Conservation (phyloP, 73 alveolate species). For the Paramecium pentaurelia region DNA sequence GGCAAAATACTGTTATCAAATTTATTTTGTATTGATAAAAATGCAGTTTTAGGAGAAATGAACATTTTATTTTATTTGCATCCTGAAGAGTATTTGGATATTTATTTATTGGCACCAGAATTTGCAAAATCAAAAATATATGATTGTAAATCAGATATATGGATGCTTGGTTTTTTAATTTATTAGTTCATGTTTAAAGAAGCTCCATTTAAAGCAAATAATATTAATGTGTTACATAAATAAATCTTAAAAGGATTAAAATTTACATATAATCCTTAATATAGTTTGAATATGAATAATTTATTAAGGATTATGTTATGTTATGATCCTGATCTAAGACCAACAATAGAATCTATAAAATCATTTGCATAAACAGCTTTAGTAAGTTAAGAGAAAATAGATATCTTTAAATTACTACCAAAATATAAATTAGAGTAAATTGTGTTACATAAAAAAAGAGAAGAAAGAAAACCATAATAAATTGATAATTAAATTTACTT, state of each 20-base stretch:
- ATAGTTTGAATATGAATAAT: constrained; percentile 2
- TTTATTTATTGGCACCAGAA: constrained; percentile 17
- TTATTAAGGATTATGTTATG: background rate
- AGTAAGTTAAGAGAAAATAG: background rate
- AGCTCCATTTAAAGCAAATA: constrained; percentile 9
- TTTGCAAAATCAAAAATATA: background rate
- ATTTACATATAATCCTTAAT: background rate
- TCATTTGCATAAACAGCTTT: background rate
- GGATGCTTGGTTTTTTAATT: constrained; percentile 28
- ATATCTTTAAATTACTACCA: background rate
- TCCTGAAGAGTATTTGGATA: constrained; percentile 17
- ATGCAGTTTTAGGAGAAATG: constrained; percentile 25
- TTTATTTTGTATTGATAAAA: background rate
- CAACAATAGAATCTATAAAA: background rate
- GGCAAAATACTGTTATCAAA: background rate
- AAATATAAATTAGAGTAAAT: constrained; percentile 8
- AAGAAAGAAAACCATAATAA: background rate
- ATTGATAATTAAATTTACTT: background rate
- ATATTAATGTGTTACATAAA: constrained; percentile 10
- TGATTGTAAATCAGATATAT: constrained; percentile 2
- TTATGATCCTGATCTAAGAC: constrained; percentile 31
- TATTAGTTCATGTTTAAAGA: constrained; percentile 4
- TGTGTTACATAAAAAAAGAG: background rate
- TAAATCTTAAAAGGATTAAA: background rate
- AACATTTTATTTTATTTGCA: background rate